phyloP scores from a whole-genome alignment of 345 rosid genomes.

The Passiflora organensis region DNA sequence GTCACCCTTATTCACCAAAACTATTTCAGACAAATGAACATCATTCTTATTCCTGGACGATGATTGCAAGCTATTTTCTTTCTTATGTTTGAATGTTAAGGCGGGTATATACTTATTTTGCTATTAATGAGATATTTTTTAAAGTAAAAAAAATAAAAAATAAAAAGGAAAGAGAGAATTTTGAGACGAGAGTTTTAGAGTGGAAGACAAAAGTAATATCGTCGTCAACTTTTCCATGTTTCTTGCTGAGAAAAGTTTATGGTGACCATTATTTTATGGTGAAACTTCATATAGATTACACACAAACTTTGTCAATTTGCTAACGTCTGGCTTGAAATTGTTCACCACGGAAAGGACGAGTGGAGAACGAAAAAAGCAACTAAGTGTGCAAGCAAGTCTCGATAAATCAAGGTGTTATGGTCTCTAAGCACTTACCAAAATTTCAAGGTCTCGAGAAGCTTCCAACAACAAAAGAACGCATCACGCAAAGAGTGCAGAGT shows the following conservation, averaged over 20 bases:
- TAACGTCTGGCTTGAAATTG: conserved; percentile 16
- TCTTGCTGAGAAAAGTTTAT: conserved; percentile 7
- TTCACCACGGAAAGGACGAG: conserved; percentile 21
- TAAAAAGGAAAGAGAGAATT: background rate
- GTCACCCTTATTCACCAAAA: too few relatives aligned
- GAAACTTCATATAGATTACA: background rate
- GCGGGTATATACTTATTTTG: too few relatives aligned
- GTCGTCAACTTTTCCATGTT: conserved; percentile 31
- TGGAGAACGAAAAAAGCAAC: conserved; percentile 7
- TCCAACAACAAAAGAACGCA: conserved; percentile 38
- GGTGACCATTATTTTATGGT: conserved; percentile 4
- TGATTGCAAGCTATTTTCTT: too few relatives aligned
- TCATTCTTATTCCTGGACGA: too few relatives aligned
- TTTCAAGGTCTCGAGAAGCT: conserved; percentile 28
- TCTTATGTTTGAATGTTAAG: too few relatives aligned
- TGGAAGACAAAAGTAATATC: conserved; percentile 31
- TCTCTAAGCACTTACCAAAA: conserved; percentile 17
- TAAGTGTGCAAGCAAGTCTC: too few relatives aligned
- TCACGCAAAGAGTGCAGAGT: conserved; percentile 11
- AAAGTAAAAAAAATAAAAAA: too few relatives aligned
- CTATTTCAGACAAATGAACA: too few relatives aligned
- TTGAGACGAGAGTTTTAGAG: conserved; percentile 22
- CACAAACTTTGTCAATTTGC: conserved; percentile 24
- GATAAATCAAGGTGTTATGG: conserved; percentile 17
- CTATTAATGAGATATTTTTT: too few relatives aligned